Percentiles rank a stretch among this genome's conserved stretches.
Conservation (phyloP, 768 basidiomycete genomes). For the Leccinum arenicola region DNA sequence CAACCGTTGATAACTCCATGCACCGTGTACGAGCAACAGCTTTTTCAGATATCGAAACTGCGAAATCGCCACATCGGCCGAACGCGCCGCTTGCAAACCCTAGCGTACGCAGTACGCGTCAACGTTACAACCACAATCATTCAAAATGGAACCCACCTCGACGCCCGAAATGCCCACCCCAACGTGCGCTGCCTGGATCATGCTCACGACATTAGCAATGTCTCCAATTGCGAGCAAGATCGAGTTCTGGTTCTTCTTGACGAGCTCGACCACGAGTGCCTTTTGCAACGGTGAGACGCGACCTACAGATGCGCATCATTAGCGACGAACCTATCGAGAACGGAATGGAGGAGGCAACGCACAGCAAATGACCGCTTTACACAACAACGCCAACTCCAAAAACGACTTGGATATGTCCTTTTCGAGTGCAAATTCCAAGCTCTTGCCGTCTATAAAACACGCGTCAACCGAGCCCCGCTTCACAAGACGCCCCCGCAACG, state of each 20-base stretch:
- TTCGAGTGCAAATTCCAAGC: conserved; percentile 87
- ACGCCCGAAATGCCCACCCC: conserved; percentile 98
- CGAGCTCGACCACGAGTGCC: conserved; percentile 94
- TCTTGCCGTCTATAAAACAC: conserved; percentile 80
- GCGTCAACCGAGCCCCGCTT: background rate
- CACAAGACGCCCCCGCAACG: conserved; percentile 10
- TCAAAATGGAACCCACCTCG: conserved; percentile 53
- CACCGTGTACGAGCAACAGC: conserved; percentile 91
- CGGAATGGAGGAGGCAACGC: background rate
- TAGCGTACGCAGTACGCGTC: conserved; percentile 25
- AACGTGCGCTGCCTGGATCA: conserved; percentile 99
- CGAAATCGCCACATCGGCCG: conserved; percentile 96
- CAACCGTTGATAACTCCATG: conserved; percentile 96
- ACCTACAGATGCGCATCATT: conserved; percentile 36
- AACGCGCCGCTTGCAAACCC: conserved; percentile 97
- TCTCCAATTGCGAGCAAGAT: conserved; percentile 97
- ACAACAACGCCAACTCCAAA: conserved; percentile 94
- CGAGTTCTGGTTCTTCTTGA: conserved; percentile 92
- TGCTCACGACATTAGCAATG: conserved; percentile 97
- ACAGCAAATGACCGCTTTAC: conserved; percentile 99
- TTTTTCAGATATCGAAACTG: conserved; percentile 97
- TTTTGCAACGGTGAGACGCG: conserved; percentile 98
- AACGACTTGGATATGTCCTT: conserved; percentile 89
- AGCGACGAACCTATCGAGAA: background rate
- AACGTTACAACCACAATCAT: background rate